phyloP scores from a whole-genome alignment of 2,329 filamentous ascomycete species.

The Botryotinia calthae region DNA sequence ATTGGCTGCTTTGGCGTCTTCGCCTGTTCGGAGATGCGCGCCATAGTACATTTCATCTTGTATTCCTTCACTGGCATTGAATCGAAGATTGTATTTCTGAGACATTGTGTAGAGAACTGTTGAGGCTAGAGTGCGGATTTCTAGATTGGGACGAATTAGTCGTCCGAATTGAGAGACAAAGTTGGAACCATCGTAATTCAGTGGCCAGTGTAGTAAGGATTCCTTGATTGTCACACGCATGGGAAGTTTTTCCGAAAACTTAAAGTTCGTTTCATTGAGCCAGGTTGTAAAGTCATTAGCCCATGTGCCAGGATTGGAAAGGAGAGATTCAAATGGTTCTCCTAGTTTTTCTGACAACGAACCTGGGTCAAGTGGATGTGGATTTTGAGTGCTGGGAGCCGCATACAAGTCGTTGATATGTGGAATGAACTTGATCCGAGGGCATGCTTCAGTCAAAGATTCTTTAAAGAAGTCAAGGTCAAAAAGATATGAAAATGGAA shows the following conservation, averaged over 20 bases:
- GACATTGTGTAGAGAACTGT: constrained; percentile 36
- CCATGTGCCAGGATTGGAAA: constrained; percentile 28
- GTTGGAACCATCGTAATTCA: constrained; percentile 26
- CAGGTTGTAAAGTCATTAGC: constrained; percentile 30
- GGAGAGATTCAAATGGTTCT: constrained; percentile 16
- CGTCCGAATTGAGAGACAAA: constrained; percentile 30
- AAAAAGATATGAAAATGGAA: constrained; percentile 32
- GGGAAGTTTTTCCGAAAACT: constrained; percentile 23
- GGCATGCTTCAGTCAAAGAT: constrained; percentile 26
- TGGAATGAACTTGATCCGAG: constrained; percentile 24
- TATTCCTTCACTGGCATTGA: constrained; percentile 35
- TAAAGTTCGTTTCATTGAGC: constrained; percentile 29
- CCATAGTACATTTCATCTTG: constrained; percentile 39
- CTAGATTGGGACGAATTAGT: constrained; percentile 30
- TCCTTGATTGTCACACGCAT: constrained; percentile 30
- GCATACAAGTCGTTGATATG: constrained; percentile 27
- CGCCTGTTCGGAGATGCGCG: constrained; percentile 42
- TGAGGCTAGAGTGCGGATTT: constrained; percentile 30
- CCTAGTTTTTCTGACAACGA: constrained; percentile 4
- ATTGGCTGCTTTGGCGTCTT: constrained; percentile 34
- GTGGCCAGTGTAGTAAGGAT: constrained; percentile 30
- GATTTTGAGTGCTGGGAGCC: constrained; percentile 22
- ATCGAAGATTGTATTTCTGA: constrained; percentile 30
- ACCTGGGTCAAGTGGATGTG: constrained; percentile 5
- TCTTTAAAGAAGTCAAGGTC: constrained; percentile 30